Evolutionary conservation across 352 stramenopile species (phyloP), one percentile per base, ranked within the genome.

Genomic region (Globisporangium abappressorium): DNA sequence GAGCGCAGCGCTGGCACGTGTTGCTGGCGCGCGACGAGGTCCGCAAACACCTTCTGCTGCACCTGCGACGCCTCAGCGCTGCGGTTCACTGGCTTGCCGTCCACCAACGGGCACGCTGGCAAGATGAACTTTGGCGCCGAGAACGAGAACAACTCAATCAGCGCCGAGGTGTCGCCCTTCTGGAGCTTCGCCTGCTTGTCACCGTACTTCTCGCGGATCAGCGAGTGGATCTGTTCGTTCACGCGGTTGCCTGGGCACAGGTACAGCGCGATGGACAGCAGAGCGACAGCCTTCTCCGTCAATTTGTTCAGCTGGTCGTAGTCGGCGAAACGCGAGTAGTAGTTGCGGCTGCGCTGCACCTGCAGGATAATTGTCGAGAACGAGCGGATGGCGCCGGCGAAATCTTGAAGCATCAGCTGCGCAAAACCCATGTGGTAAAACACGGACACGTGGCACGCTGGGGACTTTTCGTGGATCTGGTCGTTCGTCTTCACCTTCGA

Each of bases 361-460:
- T 97, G 85, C 54, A 96, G 68, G 60, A 97, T 91, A 77, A 96
- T 92, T 36, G 87, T 94, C 77, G 86, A 92, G 75, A 96, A 94
- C 55, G 88, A 94, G 59, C 84, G 86, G 61, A 94, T 91, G 15
- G 97, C 91, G 58, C 97, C 93, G 57, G 95, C 91, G 84, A 99
- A 99, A 65, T 98, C 91, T 74, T 97, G 87, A 55, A 99, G 82
- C 97, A 99, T 99, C 70, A 99, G 84, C 81, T 98, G 98, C 14
- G 91, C 89, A 46, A 99, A 97, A 28, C 97, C 97, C 64, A 98
- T 94, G 90, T 99, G 98, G 82, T 99, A 99, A 62, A 97, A 95
- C 38, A 99, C 80, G 62, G 93, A 98, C 20, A 99, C 79, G 66
- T 98, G 90, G 66, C 93, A 97, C 28, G 86, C 77, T 55, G 98